Conservation (phyloP, 78 protist species). For the Cyanophora paradoxa region DNA sequence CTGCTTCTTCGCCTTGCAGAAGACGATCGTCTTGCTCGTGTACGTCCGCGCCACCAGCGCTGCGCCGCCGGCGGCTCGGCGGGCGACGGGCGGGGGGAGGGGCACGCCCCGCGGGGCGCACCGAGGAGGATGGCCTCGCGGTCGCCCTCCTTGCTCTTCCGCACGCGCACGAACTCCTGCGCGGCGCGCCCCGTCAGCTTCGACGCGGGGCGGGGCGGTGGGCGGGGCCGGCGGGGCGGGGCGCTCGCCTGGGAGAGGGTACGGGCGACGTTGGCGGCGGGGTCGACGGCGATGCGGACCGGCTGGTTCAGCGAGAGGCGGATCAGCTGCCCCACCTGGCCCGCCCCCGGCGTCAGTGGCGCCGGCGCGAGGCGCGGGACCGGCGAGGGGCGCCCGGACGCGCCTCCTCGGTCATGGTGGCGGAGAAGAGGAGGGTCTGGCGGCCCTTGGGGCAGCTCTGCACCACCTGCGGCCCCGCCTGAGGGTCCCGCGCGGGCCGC, state of each 20-base stretch:
- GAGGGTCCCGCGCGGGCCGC: too few relatives aligned
- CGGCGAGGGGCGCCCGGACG: not conserved
- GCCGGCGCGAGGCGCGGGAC: too few relatives aligned
- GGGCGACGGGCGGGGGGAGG: not conserved
- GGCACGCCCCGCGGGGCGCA: not conserved
- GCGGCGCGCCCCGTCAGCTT: not conserved
- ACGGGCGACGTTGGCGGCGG: constrained; percentile 45
- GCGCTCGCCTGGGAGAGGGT: not conserved
- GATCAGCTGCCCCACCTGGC: constrained; percentile 54
- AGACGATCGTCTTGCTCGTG: constrained; percentile 21
- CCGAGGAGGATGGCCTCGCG: constrained; percentile 17
- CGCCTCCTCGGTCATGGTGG: constrained; percentile 70
- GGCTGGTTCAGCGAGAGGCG: constrained; percentile 53
- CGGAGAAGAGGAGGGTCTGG: constrained; percentile 83
- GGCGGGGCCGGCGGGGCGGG: not conserved
- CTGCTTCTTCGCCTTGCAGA: constrained; percentile 33
- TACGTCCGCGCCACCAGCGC: not conserved
- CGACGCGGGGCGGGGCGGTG: not conserved
- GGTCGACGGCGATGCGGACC: constrained; percentile 57
- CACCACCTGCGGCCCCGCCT: too few relatives aligned
- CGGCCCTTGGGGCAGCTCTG: constrained; percentile 53
- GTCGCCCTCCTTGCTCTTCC: constrained; percentile 8
- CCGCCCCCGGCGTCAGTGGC: too few relatives aligned
- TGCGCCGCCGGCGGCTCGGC: not conserved
- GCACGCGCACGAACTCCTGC: constrained; percentile 66